phyloP scores from a whole-genome alignment of 2,329 filamentous ascomycete species.

The Xylaria sp. region DNA sequence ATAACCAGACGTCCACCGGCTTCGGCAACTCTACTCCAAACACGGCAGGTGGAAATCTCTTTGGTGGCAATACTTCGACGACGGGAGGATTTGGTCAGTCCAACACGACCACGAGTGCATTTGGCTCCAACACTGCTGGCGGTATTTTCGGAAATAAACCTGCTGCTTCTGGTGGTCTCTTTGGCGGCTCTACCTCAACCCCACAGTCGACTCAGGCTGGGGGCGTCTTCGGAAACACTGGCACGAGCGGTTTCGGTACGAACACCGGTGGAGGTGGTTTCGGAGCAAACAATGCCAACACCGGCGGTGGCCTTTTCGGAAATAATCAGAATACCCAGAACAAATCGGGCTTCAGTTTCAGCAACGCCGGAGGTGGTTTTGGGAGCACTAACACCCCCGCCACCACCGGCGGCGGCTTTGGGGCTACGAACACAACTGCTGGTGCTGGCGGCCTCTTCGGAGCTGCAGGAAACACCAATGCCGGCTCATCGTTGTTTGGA shows the following conservation, averaged over 20 bases:
- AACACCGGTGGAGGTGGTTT: constrained; percentile 41
- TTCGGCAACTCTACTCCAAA: constrained; percentile 34
- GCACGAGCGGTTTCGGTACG: constrained; percentile 41
- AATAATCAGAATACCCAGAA: constrained; percentile 24
- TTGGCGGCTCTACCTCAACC: constrained; percentile 34
- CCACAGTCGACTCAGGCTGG: constrained; percentile 20
- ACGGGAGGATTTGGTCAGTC: constrained; percentile 28
- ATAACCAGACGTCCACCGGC: constrained; percentile 29
- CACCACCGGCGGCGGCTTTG: constrained; percentile 28
- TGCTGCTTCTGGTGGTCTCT: constrained; percentile 32
- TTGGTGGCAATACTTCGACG: constrained; percentile 30
- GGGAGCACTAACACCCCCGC: constrained; percentile 11
- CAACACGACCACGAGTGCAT: constrained; percentile 22
- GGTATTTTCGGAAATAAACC: constrained; percentile 40
- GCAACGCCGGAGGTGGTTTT: constrained; percentile 16
- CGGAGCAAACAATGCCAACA: constrained; percentile 37
- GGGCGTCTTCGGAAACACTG: constrained; percentile 36
- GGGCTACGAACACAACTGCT: constrained; percentile 26
- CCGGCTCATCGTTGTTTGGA: constrained; percentile 29
- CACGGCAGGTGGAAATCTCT: constrained; percentile 37
- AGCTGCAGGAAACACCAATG: constrained; percentile 22
- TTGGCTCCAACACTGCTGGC: constrained; percentile 28
- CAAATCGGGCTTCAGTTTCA: constrained; percentile 27
- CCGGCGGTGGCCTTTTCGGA: constrained; percentile 37
- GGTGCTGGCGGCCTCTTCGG: constrained; percentile 34